Evolutionary conservation across 1,139 yeast species (phyloP).

Genomic region (Suhomyces panamericanus): DNA sequence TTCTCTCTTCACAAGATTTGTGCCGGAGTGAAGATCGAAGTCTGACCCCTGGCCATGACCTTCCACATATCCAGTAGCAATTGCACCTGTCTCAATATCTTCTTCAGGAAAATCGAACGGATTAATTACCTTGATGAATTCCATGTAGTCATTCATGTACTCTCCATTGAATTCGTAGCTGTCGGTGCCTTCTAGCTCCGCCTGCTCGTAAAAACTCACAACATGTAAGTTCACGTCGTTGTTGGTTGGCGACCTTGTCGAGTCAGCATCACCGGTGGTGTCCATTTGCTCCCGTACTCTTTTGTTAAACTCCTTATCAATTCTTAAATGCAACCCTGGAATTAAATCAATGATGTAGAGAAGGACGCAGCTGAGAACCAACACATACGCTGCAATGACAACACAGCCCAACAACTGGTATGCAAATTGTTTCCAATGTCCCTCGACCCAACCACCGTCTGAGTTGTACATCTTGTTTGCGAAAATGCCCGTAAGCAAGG

Average conservation of each 20-base stretch:
- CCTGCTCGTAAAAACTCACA: constrained; percentile 25
- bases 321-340: constrained; percentile 50
- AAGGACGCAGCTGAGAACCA: constrained; percentile 36
- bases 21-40: constrained; percentile 21
- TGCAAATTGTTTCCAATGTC: constrained; percentile 49
- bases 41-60: constrained; percentile 17
- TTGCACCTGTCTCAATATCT: constrained; percentile 14
- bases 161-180: constrained; percentile 55
- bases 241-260: constrained; percentile 21
- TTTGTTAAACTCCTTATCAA: constrained; percentile 43
- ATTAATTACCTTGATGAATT: constrained; percentile 42
- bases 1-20: constrained; percentile 9
- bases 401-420: constrained; percentile 48
- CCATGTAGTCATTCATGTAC: constrained; percentile 48
- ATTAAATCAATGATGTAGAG: constrained; percentile 44
- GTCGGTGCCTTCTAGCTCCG: constrained; percentile 53
- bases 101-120: constrained; percentile 42
- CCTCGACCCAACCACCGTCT: constrained; percentile 51
- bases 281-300: constrained; percentile 26
- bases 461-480: constrained; percentile 36
- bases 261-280: constrained; percentile 19
- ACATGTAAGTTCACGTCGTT: constrained; percentile 5
- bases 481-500: constrained; percentile 45
- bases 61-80: constrained; percentile 3
- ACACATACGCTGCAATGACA: constrained; percentile 42